Percentiles rank a stretch among this genome's conserved stretches.
phyloP scores from a whole-genome alignment of 768 basidiomycete species.

The Aureoboletus auriporus region DNA sequence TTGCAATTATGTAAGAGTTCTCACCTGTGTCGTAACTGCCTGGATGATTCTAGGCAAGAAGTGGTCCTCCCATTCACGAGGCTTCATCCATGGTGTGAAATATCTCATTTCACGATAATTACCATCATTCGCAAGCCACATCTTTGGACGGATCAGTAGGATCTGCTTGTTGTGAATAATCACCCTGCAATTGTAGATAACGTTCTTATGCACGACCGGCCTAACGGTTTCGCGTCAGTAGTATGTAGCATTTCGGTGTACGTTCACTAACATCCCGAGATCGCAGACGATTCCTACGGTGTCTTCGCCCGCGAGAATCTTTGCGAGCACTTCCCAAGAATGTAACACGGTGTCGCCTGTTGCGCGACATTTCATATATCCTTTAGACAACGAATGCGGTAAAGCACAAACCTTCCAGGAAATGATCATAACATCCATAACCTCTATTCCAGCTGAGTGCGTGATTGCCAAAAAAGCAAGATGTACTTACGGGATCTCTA shows the following conservation, averaged over 20 bases:
- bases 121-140: conserved; percentile 99
- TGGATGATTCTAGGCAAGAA: conserved; percentile 88
- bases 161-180: conserved; percentile 85
- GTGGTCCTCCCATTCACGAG: conserved; percentile 86
- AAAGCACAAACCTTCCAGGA: conserved; percentile 73
- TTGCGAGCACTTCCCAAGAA: conserved; percentile 97
- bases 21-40: conserved; percentile 83
- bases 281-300: conserved; percentile 90
- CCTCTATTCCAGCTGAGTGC: conserved; percentile 48
- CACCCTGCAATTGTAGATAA: conserved; percentile 94
- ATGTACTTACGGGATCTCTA: conserved; percentile 81
- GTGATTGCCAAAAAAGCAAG: background rate
- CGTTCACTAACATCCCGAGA: conserved; percentile 78
- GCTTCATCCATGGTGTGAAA: conserved; percentile 95
- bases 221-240: conserved; percentile 37
- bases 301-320: conserved; percentile 77
- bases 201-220: conserved; percentile 97
- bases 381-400: background rate
- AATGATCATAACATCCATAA: conserved; percentile 97
- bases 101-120: conserved; percentile 90
- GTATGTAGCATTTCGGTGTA: background rate
- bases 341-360: conserved; percentile 93
- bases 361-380: background rate
- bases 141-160: conserved; percentile 93
- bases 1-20: background rate